Conservation (phyloP, 352 stramenopile genomes). For the Phytophthora cactorum region DNA sequence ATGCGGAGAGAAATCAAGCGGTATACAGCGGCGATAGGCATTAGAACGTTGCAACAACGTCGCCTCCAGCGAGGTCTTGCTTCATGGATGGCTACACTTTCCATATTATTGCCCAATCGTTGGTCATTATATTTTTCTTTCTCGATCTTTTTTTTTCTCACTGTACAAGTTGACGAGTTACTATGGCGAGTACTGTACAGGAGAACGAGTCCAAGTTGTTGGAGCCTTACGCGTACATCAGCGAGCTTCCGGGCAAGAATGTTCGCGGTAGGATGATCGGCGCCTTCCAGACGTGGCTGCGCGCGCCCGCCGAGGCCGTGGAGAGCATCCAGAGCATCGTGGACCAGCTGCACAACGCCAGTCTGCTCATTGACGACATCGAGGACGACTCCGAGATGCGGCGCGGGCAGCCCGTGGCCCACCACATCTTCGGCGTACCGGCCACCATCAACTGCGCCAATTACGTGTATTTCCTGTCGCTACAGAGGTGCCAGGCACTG, state of each 20-base stretch:
- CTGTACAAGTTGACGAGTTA: constrained; percentile 1
- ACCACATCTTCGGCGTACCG: constrained; percentile 96
- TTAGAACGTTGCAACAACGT: no score
- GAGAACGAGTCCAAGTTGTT: constrained; percentile 66
- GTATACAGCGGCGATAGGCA: no score
- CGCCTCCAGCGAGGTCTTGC: no score
- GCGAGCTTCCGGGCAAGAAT: constrained; percentile 89
- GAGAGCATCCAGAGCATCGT: constrained; percentile 94
- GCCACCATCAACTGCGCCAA: constrained; percentile 98
- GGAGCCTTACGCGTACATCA: constrained; percentile 91
- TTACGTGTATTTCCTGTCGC: constrained; percentile 97
- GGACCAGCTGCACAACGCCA: constrained; percentile 96
- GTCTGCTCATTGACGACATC: constrained; percentile 97
- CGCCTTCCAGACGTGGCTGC: constrained; percentile 88
- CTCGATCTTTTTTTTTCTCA: constrained; percentile 1
- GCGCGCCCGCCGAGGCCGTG: constrained; percentile 63
- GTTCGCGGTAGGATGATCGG: constrained; percentile 89
- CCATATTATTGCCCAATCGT: constrained; percentile 9
- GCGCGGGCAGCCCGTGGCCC: constrained; percentile 93
- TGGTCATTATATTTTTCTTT: no score
- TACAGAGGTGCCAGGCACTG: constrained; percentile 92
- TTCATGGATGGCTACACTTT: neutral
- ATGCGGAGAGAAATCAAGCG: no score
- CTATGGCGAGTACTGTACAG: constrained; percentile 35
- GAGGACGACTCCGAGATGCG: constrained; percentile 97